Conservation (phyloP, 148 eudicot species). For the Camellia lanceoleosa region DNA sequence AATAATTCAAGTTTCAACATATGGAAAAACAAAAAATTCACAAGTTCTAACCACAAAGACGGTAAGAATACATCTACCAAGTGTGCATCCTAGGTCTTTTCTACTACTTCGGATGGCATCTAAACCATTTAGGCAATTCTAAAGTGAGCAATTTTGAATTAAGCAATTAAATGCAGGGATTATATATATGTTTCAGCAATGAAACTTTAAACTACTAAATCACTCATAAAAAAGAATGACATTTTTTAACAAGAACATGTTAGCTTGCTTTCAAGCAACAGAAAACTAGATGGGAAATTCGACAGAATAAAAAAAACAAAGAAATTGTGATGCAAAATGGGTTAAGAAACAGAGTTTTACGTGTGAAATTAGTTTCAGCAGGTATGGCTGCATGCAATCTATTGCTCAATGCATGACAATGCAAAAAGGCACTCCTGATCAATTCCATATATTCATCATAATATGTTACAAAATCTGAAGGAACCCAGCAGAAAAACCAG, state of each 20-base stretch:
- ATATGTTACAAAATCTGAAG: not conserved
- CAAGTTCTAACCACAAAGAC: too few relatives aligned
- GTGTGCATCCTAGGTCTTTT: too few relatives aligned
- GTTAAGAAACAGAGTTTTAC: not conserved
- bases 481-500: too few relatives aligned
- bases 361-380: not conserved
- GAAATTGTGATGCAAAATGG: not conserved
- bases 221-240: not conserved
- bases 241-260: not conserved
- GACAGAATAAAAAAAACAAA: not conserved
- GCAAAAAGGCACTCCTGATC: slow-evolving; percentile 1
- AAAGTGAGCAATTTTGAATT: too few relatives aligned
- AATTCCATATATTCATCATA: not conserved
- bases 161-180: too few relatives aligned
- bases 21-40: too few relatives aligned
- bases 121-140: too few relatives aligned
- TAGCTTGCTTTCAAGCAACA: not conserved
- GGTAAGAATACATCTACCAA: too few relatives aligned
- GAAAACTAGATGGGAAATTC: not conserved
- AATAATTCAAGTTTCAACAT: too few relatives aligned
- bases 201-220: not conserved
- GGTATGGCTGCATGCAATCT: not conserved
- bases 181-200: not conserved
- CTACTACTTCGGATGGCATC: too few relatives aligned
- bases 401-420: not conserved